These are phyloP conservation scores for Aspergillus sclerotialis DNA, from an alignment of 2,329 filamentous ascomycete genomes.

Conservation along the genomic window DNA sequence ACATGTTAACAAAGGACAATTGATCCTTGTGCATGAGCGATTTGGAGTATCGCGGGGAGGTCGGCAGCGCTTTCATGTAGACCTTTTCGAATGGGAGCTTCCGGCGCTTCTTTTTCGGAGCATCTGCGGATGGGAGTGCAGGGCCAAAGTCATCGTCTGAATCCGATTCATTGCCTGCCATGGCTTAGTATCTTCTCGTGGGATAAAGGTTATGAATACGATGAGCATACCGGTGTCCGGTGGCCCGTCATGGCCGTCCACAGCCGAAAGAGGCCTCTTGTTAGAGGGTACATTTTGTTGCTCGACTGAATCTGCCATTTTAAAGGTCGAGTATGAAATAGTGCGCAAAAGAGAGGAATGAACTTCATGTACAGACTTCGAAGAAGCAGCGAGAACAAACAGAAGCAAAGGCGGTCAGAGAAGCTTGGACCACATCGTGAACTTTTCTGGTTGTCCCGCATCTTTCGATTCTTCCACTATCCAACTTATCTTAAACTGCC, in stretches of 20 bases:
- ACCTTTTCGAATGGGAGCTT: conserved; percentile 92
- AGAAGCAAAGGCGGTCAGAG: neutral
- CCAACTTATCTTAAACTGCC: conserved; percentile 13
- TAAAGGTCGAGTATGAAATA: neutral
- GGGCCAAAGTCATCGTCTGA: conserved; percentile 86
- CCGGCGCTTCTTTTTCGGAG: conserved; percentile 83
- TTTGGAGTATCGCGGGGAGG: conserved; percentile 76
- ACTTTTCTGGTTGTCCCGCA: conserved; percentile 23
- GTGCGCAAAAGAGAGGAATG: too few relatives aligned
- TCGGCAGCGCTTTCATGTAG: conserved; percentile 82
- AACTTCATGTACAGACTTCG: too few relatives aligned
- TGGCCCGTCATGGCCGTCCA: conserved; percentile 41
- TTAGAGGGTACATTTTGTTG: conserved; percentile 25
- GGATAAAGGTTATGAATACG: neutral
- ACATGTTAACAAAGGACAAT: conserved; percentile 78
- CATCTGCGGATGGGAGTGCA: conserved; percentile 70
- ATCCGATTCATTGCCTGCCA: conserved; percentile 50
- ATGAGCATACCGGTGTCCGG: conserved; percentile 23
- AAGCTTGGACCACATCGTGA: conserved; percentile 23
- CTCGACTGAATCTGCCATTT: conserved; percentile 25
- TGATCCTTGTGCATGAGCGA: conserved; percentile 99
- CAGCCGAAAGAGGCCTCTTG: conserved; percentile 53
- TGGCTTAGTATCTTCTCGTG: conserved; percentile 7
- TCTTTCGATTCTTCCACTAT: conserved; percentile 5
- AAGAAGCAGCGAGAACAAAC: too few relatives aligned